Evolutionary conservation across 805 yeast genomes (phyloP), one percentile per base, ranked within the genome.

Genomic region (Saccharomycopsis capsularis): DNA sequence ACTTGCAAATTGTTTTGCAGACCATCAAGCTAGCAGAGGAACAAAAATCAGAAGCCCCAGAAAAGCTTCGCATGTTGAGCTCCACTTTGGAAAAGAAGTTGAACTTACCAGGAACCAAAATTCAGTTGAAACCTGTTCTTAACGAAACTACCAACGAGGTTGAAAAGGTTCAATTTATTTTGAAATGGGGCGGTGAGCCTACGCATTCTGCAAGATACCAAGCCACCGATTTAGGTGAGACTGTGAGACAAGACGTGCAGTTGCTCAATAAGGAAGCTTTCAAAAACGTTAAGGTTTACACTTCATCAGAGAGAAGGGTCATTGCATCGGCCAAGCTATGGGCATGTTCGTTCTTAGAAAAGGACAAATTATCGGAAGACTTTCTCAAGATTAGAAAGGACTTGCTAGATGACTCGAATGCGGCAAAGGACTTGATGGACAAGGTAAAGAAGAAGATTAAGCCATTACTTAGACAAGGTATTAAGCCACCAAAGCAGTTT

Each of bases 181-280:
- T 93, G 59, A 93, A 93, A 64, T 93, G 99, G 99, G 99, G 99
- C 59, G 99, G 99, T 55, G 99, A 93, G 65, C 97, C 99, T 4
- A 93, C 99, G 1, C 99, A 93, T 64, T 89, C 97, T 9, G 97
- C 98, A 2, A 78, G 82, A 55, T 85, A 88, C 63, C 99, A 93
- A 68, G 95, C 96, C 1, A 76, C 82, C 25, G 99, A 93, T 65
- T 78, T 93, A 18, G 99, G 99, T 46, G 98, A 91, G 62, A 96
- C 90, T 66, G 76, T 85, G 69, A 81, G 99, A 60, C 96, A 91
- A 63, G 95, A 93, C 64, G 76, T 89, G 58, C 82, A 86, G 61
- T 73, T 93, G 51, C 72, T 93, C 62, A 93, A 93, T 65, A 81
- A 85, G 54, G 84, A 82, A 36, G 88, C 93, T 6, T 71, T 93